phyloP scores from a whole-genome alignment of 2,329 filamentous ascomycete species.

The Hymenotorrendiella dingleyae region DNA sequence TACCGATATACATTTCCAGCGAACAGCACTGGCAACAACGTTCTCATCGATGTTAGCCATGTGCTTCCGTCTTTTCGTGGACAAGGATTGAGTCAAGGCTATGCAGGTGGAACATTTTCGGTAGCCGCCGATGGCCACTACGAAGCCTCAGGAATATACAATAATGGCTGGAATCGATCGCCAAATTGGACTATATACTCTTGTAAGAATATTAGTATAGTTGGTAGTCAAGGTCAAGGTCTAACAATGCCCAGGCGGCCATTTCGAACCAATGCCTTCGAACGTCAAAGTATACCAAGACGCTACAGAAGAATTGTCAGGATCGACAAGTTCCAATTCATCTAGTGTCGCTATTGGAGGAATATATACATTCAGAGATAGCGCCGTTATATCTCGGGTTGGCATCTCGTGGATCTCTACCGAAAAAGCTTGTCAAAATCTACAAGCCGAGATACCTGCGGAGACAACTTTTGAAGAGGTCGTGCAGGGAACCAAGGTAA shows the following conservation, averaged over 20 bases:
- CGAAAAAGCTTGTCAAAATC: slow-evolving; percentile 43
- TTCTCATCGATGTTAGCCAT: slow-evolving; percentile 36
- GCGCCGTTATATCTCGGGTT: slow-evolving; percentile 42
- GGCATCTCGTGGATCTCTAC: slow-evolving; percentile 45
- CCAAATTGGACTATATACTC: slow-evolving; percentile 58
- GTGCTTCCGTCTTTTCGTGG: slow-evolving; percentile 57
- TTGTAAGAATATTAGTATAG: slow-evolving; percentile 38
- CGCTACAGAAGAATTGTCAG: slow-evolving; percentile 25
- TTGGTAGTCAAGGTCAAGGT: not conserved
- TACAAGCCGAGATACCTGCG: slow-evolving; percentile 38
- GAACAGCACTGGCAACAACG: slow-evolving; percentile 31
- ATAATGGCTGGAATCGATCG: slow-evolving; percentile 62
- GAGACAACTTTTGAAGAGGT: slow-evolving; percentile 37
- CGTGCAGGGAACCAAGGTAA: no score
- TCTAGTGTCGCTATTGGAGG: slow-evolving; percentile 41
- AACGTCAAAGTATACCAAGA: slow-evolving; percentile 23
- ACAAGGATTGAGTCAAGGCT: slow-evolving; percentile 55
- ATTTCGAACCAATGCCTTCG: slow-evolving; percentile 20
- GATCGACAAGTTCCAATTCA: slow-evolving; percentile 22
- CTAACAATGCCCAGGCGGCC: slow-evolving; percentile 18
- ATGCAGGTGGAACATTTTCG: slow-evolving; percentile 52
- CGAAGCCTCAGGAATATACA: slow-evolving; percentile 54
- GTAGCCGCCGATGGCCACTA: slow-evolving; percentile 48
- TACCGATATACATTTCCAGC: slow-evolving; percentile 54
- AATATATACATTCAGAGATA: slow-evolving; percentile 40